Base-by-base conservation (phyloP, 768 basidiomycete genomes). In the Rhodosporidiobolus sp. region DNA sequence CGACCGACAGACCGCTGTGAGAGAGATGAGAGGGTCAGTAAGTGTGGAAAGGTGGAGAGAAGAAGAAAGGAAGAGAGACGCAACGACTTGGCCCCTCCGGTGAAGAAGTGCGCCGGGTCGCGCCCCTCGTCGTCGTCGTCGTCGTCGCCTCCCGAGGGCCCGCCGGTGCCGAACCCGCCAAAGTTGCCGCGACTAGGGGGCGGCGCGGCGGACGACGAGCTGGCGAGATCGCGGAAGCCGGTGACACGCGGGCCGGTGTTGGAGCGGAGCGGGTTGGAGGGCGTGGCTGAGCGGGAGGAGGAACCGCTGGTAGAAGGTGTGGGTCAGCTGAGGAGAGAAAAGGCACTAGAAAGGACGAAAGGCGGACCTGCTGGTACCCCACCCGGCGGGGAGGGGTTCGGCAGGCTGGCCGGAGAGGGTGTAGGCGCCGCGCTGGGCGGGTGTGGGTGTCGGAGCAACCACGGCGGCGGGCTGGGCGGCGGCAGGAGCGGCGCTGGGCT, bases 41-140 rank as follows among this genome's bases (percentile, higher is more conserved):
- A 43, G 7, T 43, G 38, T 43, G 8, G 30, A 17, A 19, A 61
- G 26, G 8, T 24, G 35, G 12, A 30, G 34, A 11, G 0, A n/a
- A 17, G 52, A 3, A 26, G 45, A 38, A 10, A 16, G 30, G 4
- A 26, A 55, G 43, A 57, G 19, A 61, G 24, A 60, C 54, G 19
- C 46, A 46, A 91, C 94, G 92, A 94, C 79, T 91, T 84, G 80
- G 95, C 95, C 0, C 95, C 95, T n/a, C 95, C 95, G 6, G 95
- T 89, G 81, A 92, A 98, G 85, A 89, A 91, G 75, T 85, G 88
- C 77, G 91, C 87, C 9, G 79, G 80, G 58, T 82, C 78, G 24
- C 77, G 74, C 3, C 84, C 83, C 26, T 85, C 85, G 48, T 84
- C 84, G 9, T 82, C 83, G 54, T 85, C 84, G 14, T 81, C 82